Conservation (phyloP, 257 asterid species). For the Scutellaria baicalensis region DNA sequence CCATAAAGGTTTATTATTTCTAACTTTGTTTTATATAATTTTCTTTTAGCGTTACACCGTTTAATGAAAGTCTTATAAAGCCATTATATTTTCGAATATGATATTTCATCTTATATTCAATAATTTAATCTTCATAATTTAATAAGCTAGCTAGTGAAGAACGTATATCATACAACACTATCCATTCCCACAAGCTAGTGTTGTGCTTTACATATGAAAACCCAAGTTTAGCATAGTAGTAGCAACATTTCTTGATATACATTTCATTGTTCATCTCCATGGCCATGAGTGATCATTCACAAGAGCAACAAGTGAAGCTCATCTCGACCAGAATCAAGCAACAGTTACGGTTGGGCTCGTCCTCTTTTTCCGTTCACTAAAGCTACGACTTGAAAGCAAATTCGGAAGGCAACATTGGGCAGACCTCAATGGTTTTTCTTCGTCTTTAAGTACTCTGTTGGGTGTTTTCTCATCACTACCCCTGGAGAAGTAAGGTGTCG, state of each 20-base stretch:
- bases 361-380: conserved; percentile 40
- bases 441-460: not conserved
- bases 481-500: conserved; percentile 23
- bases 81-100: too few species aligned
- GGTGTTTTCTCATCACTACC: conserved; percentile 34
- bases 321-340: conserved; percentile 10
- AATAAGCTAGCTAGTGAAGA: too few species aligned
- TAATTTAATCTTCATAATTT: too few species aligned
- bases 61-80: too few species aligned
- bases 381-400: conserved; percentile 46
- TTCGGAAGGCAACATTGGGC: conserved; percentile 59
- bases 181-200: not conserved
- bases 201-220: not conserved
- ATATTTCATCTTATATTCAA: too few species aligned
- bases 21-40: too few species aligned
- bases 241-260: conserved; percentile 1
- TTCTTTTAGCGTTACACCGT: too few species aligned
- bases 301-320: too few species aligned
- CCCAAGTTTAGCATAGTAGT: not conserved
- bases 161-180: too few species aligned
- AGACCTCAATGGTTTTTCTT: conserved; percentile 25
- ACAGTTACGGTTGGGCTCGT: conserved; percentile 18
- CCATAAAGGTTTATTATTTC: too few species aligned
- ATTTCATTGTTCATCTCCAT: not conserved
- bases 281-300: too few species aligned